Conservation (phyloP, 768 basidiomycete genomes). For the Tricholoma bakamatsutake region DNA sequence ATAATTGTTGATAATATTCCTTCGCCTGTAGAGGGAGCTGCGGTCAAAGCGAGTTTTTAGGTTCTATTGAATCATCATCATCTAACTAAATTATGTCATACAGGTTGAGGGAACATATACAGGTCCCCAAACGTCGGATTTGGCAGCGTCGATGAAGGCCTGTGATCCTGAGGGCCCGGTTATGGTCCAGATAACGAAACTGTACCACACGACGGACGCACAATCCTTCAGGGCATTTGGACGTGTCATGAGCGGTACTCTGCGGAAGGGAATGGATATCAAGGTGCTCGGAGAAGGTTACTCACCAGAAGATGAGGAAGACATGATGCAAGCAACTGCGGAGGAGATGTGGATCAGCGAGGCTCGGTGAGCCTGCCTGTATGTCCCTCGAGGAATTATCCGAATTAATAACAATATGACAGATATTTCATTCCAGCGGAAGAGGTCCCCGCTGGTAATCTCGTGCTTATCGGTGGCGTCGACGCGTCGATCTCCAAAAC, state of each 20-base stretch:
- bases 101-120: slow-evolving; percentile 83
- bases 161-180: slow-evolving; percentile 84
- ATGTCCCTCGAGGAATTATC: background rate
- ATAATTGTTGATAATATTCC: slow-evolving; percentile 90
- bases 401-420: slow-evolving; percentile 9
- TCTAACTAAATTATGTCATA: background rate
- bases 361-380: slow-evolving; percentile 57
- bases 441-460: slow-evolving; percentile 86
- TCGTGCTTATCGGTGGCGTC: slow-evolving; percentile 88
- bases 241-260: slow-evolving; percentile 87
- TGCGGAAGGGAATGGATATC: slow-evolving; percentile 74
- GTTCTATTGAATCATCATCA: background rate
- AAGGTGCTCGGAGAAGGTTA: slow-evolving; percentile 99
- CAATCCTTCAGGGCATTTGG: slow-evolving; percentile 96
- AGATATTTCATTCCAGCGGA: slow-evolving; percentile 91
- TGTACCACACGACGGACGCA: slow-evolving; percentile 96
- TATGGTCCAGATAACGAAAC: slow-evolving; percentile 89
- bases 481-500: slow-evolving; percentile 95
- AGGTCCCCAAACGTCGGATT: slow-evolving; percentile 78
- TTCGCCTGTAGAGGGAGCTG: slow-evolving; percentile 58
- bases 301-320: slow-evolving; percentile 98
- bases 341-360: slow-evolving; percentile 91
- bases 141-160: slow-evolving; percentile 73
- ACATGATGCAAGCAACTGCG: slow-evolving; percentile 81
- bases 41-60: slow-evolving; percentile 47